These are phyloP conservation scores for Rhodotorula graminis DNA, from an alignment of 768 basidiomycete genomes.

Conservation along the genomic window DNA sequence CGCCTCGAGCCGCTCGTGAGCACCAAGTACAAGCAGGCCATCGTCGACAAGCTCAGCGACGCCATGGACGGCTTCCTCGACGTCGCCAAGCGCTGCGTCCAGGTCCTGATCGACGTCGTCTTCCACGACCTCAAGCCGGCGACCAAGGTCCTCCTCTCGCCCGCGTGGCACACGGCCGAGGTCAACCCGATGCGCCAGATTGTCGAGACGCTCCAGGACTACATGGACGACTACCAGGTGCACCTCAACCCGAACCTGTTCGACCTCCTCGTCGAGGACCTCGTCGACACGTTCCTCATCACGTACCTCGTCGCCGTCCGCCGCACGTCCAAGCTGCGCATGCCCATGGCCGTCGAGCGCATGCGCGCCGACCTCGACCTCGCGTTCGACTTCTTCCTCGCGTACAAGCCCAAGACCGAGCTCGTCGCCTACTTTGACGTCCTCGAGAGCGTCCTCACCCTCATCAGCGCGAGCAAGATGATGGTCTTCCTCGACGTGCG, in stretches of 20 bases:
- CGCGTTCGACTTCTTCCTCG: constrained; percentile 73
- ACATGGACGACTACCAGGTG: constrained; percentile 83
- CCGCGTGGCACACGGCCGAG: constrained; percentile 66
- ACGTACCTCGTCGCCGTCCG: constrained; percentile 82
- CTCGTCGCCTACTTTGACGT: constrained; percentile 79
- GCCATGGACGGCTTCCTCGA: constrained; percentile 98
- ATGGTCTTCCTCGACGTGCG: constrained; percentile 40
- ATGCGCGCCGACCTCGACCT: constrained; percentile 75
- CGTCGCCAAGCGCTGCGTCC: constrained; percentile 94
- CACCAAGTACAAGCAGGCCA: constrained; percentile 77
- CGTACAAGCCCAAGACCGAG: constrained; percentile 70
- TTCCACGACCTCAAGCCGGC: constrained; percentile 91
- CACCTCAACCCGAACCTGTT: constrained; percentile 86
- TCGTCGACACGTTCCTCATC: constrained; percentile 83
- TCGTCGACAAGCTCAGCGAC: constrained; percentile 82
- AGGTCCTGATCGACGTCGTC: constrained; percentile 86
- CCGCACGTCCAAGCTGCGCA: constrained; percentile 74
- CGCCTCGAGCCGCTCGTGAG: constrained; percentile 88
- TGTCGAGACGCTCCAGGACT: constrained; percentile 91
- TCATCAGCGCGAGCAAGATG: constrained; percentile 35
- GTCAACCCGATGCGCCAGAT: constrained; percentile 67
- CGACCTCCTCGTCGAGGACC: constrained; percentile 85
- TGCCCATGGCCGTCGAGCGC: constrained; percentile 76
- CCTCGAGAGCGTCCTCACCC: constrained; percentile 59
- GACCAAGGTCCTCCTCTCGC: constrained; percentile 70